Evolutionary conservation across 2,329 filamentous ascomycete species (phyloP).

Genomic region (Cytospora leucostoma): DNA sequence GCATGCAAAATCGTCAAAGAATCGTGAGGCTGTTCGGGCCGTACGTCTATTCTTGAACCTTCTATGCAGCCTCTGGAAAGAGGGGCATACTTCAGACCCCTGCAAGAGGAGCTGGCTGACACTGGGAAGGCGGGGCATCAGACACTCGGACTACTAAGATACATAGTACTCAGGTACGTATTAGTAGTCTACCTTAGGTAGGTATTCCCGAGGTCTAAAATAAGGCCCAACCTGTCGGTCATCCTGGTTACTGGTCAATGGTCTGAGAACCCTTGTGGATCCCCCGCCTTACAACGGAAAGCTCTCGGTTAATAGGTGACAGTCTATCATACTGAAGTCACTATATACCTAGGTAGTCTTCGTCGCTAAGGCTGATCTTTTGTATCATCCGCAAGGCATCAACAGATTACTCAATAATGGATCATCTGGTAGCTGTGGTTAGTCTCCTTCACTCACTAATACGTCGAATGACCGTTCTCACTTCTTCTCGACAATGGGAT

Average conservation of each 20-base stretch:
- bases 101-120: constrained; percentile 7
- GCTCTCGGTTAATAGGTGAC: too few relatives aligned
- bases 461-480: background rate
- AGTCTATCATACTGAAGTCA: too few relatives aligned
- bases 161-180: too few relatives aligned
- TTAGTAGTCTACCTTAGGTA: background rate
- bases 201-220: background rate
- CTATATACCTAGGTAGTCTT: too few relatives aligned
- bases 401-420: too few relatives aligned
- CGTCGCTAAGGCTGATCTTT: too few relatives aligned
- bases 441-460: background rate
- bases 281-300: too few relatives aligned
- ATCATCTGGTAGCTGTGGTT: too few relatives aligned
- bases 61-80: constrained; percentile 24
- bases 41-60: constrained; percentile 22
- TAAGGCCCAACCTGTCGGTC: background rate
- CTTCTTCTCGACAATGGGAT: background rate
- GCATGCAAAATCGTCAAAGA: constrained; percentile 30
- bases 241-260: background rate
- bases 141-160: background rate
- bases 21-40: constrained; percentile 10
- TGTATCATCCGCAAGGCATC: too few relatives aligned
- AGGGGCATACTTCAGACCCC: constrained; percentile 20
- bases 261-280: too few relatives aligned
- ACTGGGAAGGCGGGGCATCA: constrained; percentile 14